Conservation (phyloP, 2,329 filamentous ascomycete species). For the Clonostachys byssicola region DNA sequence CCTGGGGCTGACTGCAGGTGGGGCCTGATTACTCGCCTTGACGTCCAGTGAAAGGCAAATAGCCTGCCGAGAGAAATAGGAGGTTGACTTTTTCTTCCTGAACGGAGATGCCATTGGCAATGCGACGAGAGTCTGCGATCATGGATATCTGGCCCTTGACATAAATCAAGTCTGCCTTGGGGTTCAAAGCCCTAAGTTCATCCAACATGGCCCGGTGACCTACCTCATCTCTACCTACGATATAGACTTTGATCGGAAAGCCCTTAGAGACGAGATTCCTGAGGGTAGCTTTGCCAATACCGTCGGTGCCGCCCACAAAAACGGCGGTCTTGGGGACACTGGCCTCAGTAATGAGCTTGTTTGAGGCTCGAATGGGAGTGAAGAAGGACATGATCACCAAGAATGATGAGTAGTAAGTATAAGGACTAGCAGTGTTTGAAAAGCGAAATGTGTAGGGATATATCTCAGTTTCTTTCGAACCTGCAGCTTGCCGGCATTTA, state of each 20-base stretch:
- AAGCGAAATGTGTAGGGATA: no score
- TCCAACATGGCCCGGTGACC: not conserved
- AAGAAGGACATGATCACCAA: no score
- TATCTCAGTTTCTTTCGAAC: no score
- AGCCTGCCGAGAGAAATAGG: not conserved
- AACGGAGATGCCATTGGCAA: not conserved
- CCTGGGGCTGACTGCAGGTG: no score
- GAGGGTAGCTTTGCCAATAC: slow-evolving; percentile 1
- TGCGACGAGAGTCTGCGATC: not conserved
- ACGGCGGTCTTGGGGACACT: not conserved
- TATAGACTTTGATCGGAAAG: not conserved
- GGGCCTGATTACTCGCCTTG: no score
- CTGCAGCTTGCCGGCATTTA: no score
- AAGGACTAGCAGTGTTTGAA: no score
- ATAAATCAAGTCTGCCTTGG: not conserved
- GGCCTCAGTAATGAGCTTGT: not conserved
- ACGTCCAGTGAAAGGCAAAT: not conserved
- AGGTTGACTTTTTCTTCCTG: not conserved
- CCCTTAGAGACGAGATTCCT: not conserved
- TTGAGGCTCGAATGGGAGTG: not conserved
- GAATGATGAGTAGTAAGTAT: no score
- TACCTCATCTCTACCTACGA: not conserved
- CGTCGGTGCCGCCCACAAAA: not conserved
- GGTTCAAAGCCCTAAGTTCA: not conserved
- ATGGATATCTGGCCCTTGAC: slow-evolving; percentile 1